These are phyloP conservation scores for Phytophthora sansomeana DNA, from an alignment of 352 stramenopile genomes.

Conservation along the genomic window DNA sequence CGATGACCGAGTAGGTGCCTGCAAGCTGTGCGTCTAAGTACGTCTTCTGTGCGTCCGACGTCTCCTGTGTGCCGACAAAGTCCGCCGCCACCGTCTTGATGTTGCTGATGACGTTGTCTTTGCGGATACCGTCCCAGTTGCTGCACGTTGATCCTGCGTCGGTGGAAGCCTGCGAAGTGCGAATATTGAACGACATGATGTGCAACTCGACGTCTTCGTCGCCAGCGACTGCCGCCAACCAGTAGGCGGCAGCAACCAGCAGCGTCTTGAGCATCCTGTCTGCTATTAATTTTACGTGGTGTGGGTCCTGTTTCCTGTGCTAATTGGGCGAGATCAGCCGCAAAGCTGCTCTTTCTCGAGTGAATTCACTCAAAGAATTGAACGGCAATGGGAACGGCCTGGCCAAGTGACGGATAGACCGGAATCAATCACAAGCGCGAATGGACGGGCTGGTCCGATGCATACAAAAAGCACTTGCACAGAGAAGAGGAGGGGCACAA, in stretches of 20 bases:
- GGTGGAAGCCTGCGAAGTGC: constrained; percentile 63
- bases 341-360: constrained; percentile 7
- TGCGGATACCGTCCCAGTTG: constrained; percentile 73
- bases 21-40: constrained; percentile 66
- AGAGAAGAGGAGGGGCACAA: constrained; percentile 31
- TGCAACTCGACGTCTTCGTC: constrained; percentile 58
- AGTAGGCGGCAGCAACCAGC: constrained; percentile 33
- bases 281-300: not conserved
- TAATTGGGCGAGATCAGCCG: not conserved
- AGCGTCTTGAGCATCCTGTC: constrained; percentile 28
- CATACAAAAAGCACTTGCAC: constrained; percentile 33
- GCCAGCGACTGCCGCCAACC: constrained; percentile 21
- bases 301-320: constrained; percentile 3
- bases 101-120: constrained; percentile 65
- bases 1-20: constrained; percentile 71
- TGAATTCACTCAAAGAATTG: constrained; percentile 16
- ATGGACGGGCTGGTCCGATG: constrained; percentile 28
- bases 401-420: constrained; percentile 28
- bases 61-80: constrained; percentile 86
- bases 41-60: constrained; percentile 69
- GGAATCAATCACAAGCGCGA: constrained; percentile 19
- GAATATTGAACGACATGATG: constrained; percentile 85
- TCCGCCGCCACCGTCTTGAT: constrained; percentile 64
- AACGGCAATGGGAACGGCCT: constrained; percentile 22
- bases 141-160: constrained; percentile 54